Base-by-base conservation (phyloP, 1,284 basidiomycete species). In the Fereydounia khargensis region DNA sequence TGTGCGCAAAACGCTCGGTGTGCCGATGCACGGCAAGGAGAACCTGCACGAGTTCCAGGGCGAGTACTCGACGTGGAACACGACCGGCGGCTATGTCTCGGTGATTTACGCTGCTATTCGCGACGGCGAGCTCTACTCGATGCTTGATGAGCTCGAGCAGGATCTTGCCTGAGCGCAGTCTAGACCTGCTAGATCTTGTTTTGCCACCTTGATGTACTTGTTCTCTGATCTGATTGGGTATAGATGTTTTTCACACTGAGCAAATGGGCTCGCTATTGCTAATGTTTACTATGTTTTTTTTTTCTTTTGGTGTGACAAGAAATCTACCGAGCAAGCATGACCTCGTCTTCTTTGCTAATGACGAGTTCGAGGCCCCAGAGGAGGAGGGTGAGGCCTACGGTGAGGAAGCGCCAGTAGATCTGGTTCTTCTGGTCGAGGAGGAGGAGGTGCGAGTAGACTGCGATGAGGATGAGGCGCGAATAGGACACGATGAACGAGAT, bases 401-500 rank as follows among this genome's bases (percentile, higher is more conserved):
- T 71, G n/a, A 73, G 42, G 40, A 72, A 68, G 10, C 72, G 54
- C 69, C 70, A 73, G 49, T 72, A 70, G 32, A 65, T 60, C 59
- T 73, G 69, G 36, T 74, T 68, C 25, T 53, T 59, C 43, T 74
- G 71, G 38, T 74, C 72, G 7, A 74, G 47, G 34, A 74, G 51
- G 32, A 74, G 42, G 27, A 74, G 42, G 30, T 74, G 72, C 14
- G 52, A 60, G 52, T 74, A 74, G 22, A 73, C 71, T 0, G 71
- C 71, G 21, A 74, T 73, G 21, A 74, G 50, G 17, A 74, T 53
- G 10, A 74, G 43, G 4, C 72, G 62, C 21, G 69, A 59, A 38
- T 74, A 74, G 5, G 54, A 57, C 33, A 72, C 64, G 19, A 71
- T 41, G 40, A 70, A 47, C 19, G 41, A 45, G 30, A 69, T 64